These are phyloP conservation scores for Capillidium rhysosporum DNA, from an alignment of 371 early-diverging fungal species.

Conservation along the genomic window DNA sequence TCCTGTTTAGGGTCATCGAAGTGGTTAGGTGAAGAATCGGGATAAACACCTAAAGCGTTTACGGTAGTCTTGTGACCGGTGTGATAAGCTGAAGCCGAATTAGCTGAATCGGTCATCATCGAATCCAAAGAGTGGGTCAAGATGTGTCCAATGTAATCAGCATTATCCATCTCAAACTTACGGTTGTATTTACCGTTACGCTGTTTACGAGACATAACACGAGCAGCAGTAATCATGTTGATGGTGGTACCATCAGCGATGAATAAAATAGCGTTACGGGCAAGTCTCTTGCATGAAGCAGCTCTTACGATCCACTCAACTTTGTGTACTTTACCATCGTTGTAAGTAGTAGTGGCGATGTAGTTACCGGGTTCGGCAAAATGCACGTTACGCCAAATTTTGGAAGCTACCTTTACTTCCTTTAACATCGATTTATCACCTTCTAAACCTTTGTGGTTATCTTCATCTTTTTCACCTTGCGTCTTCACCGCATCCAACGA, in stretches of 20 bases:
- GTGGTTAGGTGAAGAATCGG: constrained; percentile 25
- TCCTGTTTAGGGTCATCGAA: constrained; percentile 44
- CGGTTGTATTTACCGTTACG: constrained; percentile 30
- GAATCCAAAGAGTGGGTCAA: constrained; percentile 47
- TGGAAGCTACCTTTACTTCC: constrained; percentile 27
- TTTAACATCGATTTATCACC: constrained; percentile 14
- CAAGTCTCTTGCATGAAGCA: constrained; percentile 29
- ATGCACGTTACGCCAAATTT: constrained; percentile 30
- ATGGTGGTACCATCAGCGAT: constrained; percentile 52
- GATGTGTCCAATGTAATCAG: constrained; percentile 41
- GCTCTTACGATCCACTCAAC: constrained; percentile 25
- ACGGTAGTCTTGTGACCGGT: constrained; percentile 43
- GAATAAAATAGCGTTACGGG: constrained; percentile 50
- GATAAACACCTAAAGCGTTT: constrained; percentile 40
- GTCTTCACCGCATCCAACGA: too few species aligned
- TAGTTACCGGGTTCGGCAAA: constrained; percentile 34
- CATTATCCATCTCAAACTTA: constrained; percentile 34
- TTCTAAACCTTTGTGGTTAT: too few species aligned
- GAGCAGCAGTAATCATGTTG: constrained; percentile 36
- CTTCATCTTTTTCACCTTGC: too few species aligned
- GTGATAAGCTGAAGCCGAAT: constrained; percentile 47
- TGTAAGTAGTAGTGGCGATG: constrained; percentile 14
- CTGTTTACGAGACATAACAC: constrained; percentile 27
- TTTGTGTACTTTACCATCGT: constrained; percentile 18
- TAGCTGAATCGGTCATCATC: constrained; percentile 55